phyloP scores from a whole-genome alignment of 768 basidiomycete species.

The Naematelia encephala region DNA sequence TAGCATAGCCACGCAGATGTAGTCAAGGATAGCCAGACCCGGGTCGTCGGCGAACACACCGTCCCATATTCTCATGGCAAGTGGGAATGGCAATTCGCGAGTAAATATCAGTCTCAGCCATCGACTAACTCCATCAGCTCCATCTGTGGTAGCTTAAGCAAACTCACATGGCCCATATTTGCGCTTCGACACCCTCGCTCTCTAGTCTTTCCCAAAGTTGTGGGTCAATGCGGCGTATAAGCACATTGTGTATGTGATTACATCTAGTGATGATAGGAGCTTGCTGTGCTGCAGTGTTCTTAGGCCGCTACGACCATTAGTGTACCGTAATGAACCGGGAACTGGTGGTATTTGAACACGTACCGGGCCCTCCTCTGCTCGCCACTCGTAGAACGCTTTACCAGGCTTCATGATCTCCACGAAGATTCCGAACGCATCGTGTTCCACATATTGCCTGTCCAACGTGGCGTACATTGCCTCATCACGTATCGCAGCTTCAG shows the following conservation, averaged over 20 bases:
- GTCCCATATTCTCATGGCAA: constrained; percentile 91
- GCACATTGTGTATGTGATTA: constrained; percentile 68
- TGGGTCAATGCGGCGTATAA: constrained; percentile 76
- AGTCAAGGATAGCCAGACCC: constrained; percentile 70
- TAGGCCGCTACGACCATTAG: constrained; percentile 55
- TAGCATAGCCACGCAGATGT: constrained; percentile 92
- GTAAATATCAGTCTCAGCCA: constrained; percentile 93
- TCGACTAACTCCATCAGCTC: constrained; percentile 58
- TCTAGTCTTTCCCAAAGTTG: constrained; percentile 71
- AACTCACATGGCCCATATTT: constrained; percentile 90
- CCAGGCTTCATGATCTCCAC: constrained; percentile 70
- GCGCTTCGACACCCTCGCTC: constrained; percentile 81
- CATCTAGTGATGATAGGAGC: constrained; percentile 84
- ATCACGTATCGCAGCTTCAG: constrained; percentile 8
- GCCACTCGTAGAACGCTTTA: constrained; percentile 67
- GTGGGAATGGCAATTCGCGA: constrained; percentile 76
- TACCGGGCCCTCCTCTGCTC: constrained; percentile 41
- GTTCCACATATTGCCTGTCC: constrained; percentile 48
- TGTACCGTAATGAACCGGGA: neutral
- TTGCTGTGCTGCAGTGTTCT: constrained; percentile 54
- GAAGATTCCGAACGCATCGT: constrained; percentile 86
- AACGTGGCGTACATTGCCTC: constrained; percentile 38
- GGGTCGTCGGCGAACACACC: constrained; percentile 86
- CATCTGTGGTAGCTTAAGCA: neutral
- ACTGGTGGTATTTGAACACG: constrained; percentile 9